Percentiles rank a stretch among this genome's conserved stretches.
Conservation (phyloP, 495 filamentous ascomycete genomes). For the Hyaloscypha variabilis region DNA sequence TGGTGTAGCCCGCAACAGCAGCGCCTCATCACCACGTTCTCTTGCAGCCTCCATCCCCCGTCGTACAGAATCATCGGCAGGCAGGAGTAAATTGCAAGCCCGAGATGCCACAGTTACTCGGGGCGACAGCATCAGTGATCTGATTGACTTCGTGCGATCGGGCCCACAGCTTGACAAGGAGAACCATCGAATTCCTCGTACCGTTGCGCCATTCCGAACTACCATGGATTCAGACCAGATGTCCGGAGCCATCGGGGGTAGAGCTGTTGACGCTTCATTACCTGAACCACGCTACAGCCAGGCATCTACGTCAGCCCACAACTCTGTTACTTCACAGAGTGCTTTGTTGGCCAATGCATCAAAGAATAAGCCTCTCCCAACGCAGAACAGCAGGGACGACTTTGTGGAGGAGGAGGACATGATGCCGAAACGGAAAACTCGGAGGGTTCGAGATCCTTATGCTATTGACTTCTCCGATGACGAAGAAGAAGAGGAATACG, state of each 20-base stretch:
- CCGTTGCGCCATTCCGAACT: conserved; percentile 80
- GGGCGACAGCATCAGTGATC: conserved; percentile 71
- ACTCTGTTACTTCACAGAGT: conserved; percentile 56
- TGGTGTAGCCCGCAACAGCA: conserved; percentile 27
- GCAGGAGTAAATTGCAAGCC: conserved; percentile 62
- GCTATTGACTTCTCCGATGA: conserved; percentile 87
- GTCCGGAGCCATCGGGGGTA: conserved; percentile 51
- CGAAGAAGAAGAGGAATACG: conserved; percentile 57
- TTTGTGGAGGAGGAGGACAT: conserved; percentile 45
- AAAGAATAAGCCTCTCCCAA: conserved; percentile 19
- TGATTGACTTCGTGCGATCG: conserved; percentile 93
- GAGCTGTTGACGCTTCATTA: conserved; percentile 50
- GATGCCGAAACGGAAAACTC: conserved; percentile 68
- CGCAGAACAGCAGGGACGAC: conserved; percentile 2
- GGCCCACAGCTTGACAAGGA: conserved; percentile 61
- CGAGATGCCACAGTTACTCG: conserved; percentile 66
- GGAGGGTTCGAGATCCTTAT: conserved; percentile 85
- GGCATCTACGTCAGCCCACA: conserved; percentile 47
- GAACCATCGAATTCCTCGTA: conserved; percentile 74
- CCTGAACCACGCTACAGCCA: conserved; percentile 35
- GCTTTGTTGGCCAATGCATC: conserved; percentile 44
- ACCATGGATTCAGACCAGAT: conserved; percentile 86
- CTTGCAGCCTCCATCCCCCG: conserved; percentile 4
- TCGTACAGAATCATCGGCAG: conserved; percentile 29
- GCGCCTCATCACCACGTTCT: conserved; percentile 16